Evolutionary conservation across 2,329 filamentous ascomycete species (phyloP).

Genomic region (Hypoxylon sp.): DNA sequence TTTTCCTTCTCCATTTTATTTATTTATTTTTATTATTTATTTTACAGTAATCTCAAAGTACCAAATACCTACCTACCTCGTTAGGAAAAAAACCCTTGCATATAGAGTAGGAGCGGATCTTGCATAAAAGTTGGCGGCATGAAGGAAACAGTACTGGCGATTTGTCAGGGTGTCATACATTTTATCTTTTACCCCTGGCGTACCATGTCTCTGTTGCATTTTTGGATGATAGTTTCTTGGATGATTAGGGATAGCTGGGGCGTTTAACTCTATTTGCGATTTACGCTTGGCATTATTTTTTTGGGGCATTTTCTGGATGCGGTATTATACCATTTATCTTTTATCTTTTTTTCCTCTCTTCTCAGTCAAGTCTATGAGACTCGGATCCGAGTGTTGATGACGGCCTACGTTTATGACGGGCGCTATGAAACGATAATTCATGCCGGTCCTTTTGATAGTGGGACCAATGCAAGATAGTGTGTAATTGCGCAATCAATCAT

Average conservation of each 20-base stretch:
- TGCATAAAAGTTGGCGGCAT: slow-evolving; percentile 45
- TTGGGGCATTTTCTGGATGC: slow-evolving; percentile 46
- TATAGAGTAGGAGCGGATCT: slow-evolving; percentile 42
- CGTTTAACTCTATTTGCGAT: slow-evolving; percentile 25
- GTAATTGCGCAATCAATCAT: slow-evolving; percentile 41
- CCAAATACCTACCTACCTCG: slow-evolving; percentile 41
- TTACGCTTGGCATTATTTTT: slow-evolving; percentile 23
- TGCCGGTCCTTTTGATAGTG: slow-evolving; percentile 26
- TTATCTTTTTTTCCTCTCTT: slow-evolving; percentile 4
- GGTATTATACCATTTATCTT: slow-evolving; percentile 43
- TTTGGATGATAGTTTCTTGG: slow-evolving; percentile 19
- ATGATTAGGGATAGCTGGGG: slow-evolving; percentile 22
- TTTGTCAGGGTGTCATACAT: slow-evolving; percentile 33
- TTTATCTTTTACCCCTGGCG: slow-evolving; percentile 31
- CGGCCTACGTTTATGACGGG: slow-evolving; percentile 18
- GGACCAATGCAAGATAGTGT: slow-evolving; percentile 16
- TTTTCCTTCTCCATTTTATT: slow-evolving; percentile 11
- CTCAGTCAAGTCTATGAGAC: background rate
- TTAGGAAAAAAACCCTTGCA: slow-evolving; percentile 41
- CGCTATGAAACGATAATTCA: slow-evolving; percentile 21
- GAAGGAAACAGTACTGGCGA: slow-evolving; percentile 34
- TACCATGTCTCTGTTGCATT: slow-evolving; percentile 23
- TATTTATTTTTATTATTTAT: slow-evolving; percentile 19
- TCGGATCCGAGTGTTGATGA: slow-evolving; percentile 17
- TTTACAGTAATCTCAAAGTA: slow-evolving; percentile 37